These are phyloP conservation scores for Cryptomeria japonica DNA, from an alignment of 75 land plant species.

Conservation along the genomic window DNA sequence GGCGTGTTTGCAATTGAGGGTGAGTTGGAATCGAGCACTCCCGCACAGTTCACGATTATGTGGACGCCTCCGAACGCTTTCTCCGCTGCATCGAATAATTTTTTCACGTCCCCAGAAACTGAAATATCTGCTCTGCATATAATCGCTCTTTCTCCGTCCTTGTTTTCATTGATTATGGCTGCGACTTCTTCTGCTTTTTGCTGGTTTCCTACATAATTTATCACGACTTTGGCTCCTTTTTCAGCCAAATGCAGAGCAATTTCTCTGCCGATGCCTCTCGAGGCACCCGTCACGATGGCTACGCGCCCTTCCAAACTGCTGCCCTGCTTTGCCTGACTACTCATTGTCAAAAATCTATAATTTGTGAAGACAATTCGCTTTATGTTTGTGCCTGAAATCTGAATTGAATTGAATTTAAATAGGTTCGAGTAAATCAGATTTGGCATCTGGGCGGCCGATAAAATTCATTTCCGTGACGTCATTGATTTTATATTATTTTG, in stretches of 20 bases:
- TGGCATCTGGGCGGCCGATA: too few species aligned
- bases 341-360: too few species aligned
- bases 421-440: too few species aligned
- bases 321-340: not conserved
- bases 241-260: conserved; percentile 43
- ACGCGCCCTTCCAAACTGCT: conserved; percentile 29
- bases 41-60: conserved; percentile 69
- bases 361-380: too few species aligned
- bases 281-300: conserved; percentile 64
- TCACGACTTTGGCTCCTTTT: conserved; percentile 50
- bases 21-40: conserved; percentile 27
- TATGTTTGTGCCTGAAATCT: too few species aligned
- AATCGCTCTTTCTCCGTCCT: conserved; percentile 23
- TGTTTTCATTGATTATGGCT: conserved; percentile 5
- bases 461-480: too few species aligned
- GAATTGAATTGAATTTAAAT: too few species aligned
- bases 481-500: too few species aligned
- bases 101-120: conserved; percentile 42
- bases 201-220: conserved; percentile 39
- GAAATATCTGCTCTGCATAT: conserved; percentile 54
- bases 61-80: conserved; percentile 36
- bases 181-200: conserved; percentile 36
- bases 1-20: conserved; percentile 29
- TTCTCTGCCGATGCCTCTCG: conserved; percentile 61
- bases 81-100: conserved; percentile 65